A percentile compares a stretch with the other conserved stretches of the same genome.
phyloP scores from a whole-genome alignment of 768 basidiomycete genomes.

The Boletus vinaceobasis region DNA sequence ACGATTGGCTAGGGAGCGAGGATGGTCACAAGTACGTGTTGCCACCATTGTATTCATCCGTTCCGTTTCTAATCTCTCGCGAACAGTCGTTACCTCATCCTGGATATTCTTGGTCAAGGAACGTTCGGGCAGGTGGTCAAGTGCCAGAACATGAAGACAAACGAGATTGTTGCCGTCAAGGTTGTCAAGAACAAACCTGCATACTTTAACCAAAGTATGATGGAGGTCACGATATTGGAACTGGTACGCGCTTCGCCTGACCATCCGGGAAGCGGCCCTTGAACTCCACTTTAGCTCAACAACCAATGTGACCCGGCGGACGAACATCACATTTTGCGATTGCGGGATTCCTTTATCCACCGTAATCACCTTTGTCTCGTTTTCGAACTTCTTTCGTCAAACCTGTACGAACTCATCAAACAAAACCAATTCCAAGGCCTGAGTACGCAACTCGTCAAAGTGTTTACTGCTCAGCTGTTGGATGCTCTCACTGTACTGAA shows the following conservation, averaged over 20 bases:
- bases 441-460: conserved; percentile 95
- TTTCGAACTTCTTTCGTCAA: conserved; percentile 94
- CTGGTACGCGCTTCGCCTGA: conserved; percentile 57
- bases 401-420: conserved; percentile 99
- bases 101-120: conserved; percentile 97
- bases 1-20: conserved; percentile 93
- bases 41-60: not conserved
- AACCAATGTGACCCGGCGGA: conserved; percentile 90
- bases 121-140: conserved; percentile 99
- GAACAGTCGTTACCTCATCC: conserved; percentile 79
- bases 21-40: conserved; percentile 86
- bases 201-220: conserved; percentile 99
- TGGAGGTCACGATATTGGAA: conserved; percentile 98
- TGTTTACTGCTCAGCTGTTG: conserved; percentile 93
- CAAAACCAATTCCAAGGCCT: conserved; percentile 99
- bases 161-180: conserved; percentile 98
- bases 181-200: conserved; percentile 99
- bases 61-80: conserved; percentile 11
- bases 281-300: conserved; percentile 65
- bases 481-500: conserved; percentile 92
- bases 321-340: conserved; percentile 92
- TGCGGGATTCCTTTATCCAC: conserved; percentile 96
- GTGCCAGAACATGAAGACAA: conserved; percentile 99
- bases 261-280: not conserved
- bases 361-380: conserved; percentile 95